phyloP scores from a whole-genome alignment of 1,284 basidiomycete genomes.

The Omphalotus olearius region DNA sequence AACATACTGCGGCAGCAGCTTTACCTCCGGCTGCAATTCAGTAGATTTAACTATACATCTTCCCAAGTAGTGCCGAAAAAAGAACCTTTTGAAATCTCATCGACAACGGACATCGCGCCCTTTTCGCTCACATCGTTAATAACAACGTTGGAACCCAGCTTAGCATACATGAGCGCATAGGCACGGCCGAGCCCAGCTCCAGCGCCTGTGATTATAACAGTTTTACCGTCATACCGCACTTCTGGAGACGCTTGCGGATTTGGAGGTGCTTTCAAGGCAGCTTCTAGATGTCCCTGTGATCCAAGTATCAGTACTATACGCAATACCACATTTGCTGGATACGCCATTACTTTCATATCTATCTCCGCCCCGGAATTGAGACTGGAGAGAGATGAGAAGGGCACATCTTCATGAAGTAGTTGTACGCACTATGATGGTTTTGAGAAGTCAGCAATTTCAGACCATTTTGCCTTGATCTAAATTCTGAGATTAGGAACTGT shows the following conservation, averaged over 20 bases:
- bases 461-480: slow-evolving; percentile 79
- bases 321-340: background rate
- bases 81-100: slow-evolving; percentile 79
- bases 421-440: slow-evolving; percentile 62
- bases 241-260: slow-evolving; percentile 73
- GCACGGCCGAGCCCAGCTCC: slow-evolving; percentile 91
- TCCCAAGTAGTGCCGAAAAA: background rate
- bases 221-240: slow-evolving; percentile 86
- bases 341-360: slow-evolving; percentile 52
- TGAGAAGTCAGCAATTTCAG: slow-evolving; percentile 79
- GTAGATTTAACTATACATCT: slow-evolving; percentile 6
- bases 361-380: slow-evolving; percentile 70
- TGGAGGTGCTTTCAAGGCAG: slow-evolving; percentile 60
- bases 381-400: slow-evolving; percentile 29
- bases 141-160: slow-evolving; percentile 92
- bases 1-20: slow-evolving; percentile 81
- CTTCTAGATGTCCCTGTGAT: slow-evolving; percentile 59
- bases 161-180: slow-evolving; percentile 90
- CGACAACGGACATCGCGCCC: slow-evolving; percentile 79
- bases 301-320: slow-evolving; percentile 3
- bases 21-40: slow-evolving; percentile 73
- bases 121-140: slow-evolving; percentile 94
- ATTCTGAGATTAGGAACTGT: slow-evolving; percentile 6
- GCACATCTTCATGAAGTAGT: background rate
- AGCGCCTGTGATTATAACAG: slow-evolving; percentile 92